A percentile compares a stretch with the other conserved stretches of the same genome.
Conservation (phyloP, 306 rosid species). For the Cicer bijugum region DNA sequence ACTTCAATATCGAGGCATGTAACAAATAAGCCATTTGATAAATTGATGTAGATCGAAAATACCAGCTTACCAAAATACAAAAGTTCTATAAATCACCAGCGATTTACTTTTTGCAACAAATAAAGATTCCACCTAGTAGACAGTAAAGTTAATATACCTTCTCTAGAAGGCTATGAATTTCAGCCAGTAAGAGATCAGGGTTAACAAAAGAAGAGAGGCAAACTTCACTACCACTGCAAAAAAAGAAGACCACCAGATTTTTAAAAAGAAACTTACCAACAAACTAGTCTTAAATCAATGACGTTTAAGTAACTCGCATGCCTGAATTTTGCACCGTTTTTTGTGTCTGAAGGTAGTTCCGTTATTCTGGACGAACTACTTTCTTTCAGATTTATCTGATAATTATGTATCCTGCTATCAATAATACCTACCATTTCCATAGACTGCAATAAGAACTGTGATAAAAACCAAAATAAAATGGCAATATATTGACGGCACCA, state of each 20-base stretch:
- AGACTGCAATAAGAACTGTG: slow-evolving; percentile 30
- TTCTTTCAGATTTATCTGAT: slow-evolving; percentile 63
- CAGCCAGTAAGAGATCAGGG: slow-evolving; percentile 62
- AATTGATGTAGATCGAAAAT: slow-evolving; percentile 22
- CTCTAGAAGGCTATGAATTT: slow-evolving; percentile 61
- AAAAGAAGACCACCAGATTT: slow-evolving; percentile 31
- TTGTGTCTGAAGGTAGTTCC: slow-evolving; percentile 59
- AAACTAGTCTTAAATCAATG: slow-evolving; percentile 28
- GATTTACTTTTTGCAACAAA: slow-evolving; percentile 16
- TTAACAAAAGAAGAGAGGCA: slow-evolving; percentile 54
- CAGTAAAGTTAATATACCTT: slow-evolving; percentile 58
- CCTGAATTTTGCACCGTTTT: slow-evolving; percentile 91
- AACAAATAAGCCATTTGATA: slow-evolving; percentile 26
- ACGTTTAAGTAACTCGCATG: slow-evolving; percentile 39
- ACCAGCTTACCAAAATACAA: slow-evolving; percentile 2
- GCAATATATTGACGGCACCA: slow-evolving; percentile 20
- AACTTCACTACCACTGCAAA: slow-evolving; percentile 86
- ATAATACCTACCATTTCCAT: slow-evolving; percentile 60
- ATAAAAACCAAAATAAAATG: slow-evolving; percentile 7
- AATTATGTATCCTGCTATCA: slow-evolving; percentile 58
- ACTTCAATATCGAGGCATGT: background rate
- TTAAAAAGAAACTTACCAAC: slow-evolving; percentile 16
- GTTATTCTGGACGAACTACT: slow-evolving; percentile 56
- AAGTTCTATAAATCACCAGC: slow-evolving; percentile 16
- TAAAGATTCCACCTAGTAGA: slow-evolving; percentile 27